Percentiles rank a stretch among this genome's conserved stretches.
phyloP scores from a whole-genome alignment of 2,329 filamentous ascomycete genomes.

The Lasiodiplodia theobromae region DNA sequence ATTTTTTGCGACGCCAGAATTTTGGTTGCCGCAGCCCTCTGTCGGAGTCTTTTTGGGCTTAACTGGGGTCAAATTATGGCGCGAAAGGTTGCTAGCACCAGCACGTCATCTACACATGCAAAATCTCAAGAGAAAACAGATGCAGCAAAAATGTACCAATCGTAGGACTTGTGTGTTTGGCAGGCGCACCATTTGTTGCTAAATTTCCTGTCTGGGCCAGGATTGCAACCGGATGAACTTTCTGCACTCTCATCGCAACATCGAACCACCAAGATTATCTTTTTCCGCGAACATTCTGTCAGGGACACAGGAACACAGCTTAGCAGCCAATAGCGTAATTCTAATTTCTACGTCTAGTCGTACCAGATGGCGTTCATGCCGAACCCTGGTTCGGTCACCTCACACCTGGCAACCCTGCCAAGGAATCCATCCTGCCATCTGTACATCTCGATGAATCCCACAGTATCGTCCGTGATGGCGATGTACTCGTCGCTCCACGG shows the following conservation, averaged over 20 bases:
- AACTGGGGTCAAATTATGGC: no score
- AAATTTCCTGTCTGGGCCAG: neutral
- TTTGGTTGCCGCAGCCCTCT: neutral
- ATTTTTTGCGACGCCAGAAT: neutral
- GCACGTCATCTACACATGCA: no score
- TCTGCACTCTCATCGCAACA: neutral
- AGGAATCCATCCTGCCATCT: slow-evolving; percentile 84
- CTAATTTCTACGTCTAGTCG: slow-evolving; percentile 59
- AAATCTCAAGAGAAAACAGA: neutral
- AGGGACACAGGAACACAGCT: neutral
- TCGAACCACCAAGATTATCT: slow-evolving; percentile 3
- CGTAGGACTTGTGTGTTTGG: neutral
- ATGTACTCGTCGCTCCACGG: slow-evolving; percentile 88
- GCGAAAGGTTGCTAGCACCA: neutral
- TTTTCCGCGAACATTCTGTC: neutral
- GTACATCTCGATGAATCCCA: slow-evolving; percentile 87
- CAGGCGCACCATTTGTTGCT: neutral
- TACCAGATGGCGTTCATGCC: slow-evolving; percentile 99
- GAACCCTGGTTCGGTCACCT: slow-evolving; percentile 86
- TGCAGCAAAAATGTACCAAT: no score
- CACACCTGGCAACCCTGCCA: slow-evolving; percentile 75
- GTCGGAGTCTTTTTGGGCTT: no score
- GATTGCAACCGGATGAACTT: slow-evolving; percentile 20
- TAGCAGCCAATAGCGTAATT: slow-evolving; percentile 2
- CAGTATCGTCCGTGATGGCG: slow-evolving; percentile 87